These are phyloP conservation scores for Fusarium brachygibbosum DNA, from an alignment of 2,329 filamentous ascomycete species.

Conservation along the genomic window DNA sequence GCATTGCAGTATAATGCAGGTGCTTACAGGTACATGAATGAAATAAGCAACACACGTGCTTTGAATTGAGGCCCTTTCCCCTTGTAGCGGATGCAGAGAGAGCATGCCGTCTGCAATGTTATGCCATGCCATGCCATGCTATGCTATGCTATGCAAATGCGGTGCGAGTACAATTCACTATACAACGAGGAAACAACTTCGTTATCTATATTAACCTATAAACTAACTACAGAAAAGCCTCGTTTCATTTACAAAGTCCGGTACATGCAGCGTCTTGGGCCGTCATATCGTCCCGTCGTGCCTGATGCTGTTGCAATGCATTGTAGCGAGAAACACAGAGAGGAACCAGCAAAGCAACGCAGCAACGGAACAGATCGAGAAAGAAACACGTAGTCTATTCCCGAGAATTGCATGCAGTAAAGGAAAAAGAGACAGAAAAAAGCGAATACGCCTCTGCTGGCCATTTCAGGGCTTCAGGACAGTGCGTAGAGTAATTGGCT, in stretches of 20 bases:
- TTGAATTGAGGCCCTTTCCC: slow-evolving; percentile 29
- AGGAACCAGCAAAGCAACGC: slow-evolving; percentile 36
- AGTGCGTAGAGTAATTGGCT: slow-evolving; percentile 30
- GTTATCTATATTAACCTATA: slow-evolving; percentile 19
- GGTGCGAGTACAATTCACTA: slow-evolving; percentile 31
- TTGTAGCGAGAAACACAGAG: slow-evolving; percentile 22
- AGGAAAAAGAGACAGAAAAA: not conserved
- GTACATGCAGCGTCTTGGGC: slow-evolving; percentile 9
- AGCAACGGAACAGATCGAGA: slow-evolving; percentile 6
- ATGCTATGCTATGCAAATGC: slow-evolving; percentile 30
- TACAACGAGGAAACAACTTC: not conserved
- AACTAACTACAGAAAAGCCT: slow-evolving; percentile 12
- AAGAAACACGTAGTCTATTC: slow-evolving; percentile 42
- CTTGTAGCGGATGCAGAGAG: slow-evolving; percentile 20
- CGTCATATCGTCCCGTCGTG: slow-evolving; percentile 1
- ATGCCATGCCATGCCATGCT: slow-evolving; percentile 8
- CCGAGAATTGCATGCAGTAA: slow-evolving; percentile 1
- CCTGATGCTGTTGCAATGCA: slow-evolving; percentile 30
- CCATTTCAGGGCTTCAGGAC: slow-evolving; percentile 13
- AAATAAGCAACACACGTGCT: slow-evolving; percentile 1
- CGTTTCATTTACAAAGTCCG: not conserved
- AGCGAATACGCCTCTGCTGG: slow-evolving; percentile 5
- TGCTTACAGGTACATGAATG: slow-evolving; percentile 1
- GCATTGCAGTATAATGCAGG: not conserved
- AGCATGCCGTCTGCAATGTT: slow-evolving; percentile 17